These are phyloP conservation scores for Fragilaria crotonensis DNA, from an alignment of 108 stramenopile genomes.

Conservation along the genomic window DNA sequence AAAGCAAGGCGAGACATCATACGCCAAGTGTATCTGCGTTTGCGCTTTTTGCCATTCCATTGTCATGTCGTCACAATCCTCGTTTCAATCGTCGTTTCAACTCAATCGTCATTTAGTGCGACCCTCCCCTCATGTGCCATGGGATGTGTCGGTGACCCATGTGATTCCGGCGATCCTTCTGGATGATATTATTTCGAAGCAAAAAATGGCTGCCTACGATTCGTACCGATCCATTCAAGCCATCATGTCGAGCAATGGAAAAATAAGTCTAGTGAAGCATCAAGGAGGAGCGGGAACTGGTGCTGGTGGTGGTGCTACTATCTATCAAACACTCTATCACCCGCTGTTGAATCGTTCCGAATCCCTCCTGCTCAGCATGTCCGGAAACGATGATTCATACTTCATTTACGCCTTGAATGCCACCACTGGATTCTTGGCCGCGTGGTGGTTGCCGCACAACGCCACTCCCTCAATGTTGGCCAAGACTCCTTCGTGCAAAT, in stretches of 20 bases:
- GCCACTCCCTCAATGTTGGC: neutral
- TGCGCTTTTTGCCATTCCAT: no score
- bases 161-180: neutral
- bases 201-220: neutral
- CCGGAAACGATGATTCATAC: neutral
- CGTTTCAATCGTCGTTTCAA: neutral
- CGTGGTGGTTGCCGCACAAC: neutral
- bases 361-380: neutral
- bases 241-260: neutral
- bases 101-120: neutral
- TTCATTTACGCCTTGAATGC: neutral
- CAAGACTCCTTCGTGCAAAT: neutral
- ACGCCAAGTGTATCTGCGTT: no score
- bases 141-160: neutral
- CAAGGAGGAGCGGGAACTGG: no score
- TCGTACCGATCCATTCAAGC: neutral
- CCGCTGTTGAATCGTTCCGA: neutral
- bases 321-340: neutral
- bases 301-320: no score
- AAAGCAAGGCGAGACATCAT: no score
- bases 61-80: no score
- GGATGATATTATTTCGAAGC: neutral
- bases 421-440: neutral
- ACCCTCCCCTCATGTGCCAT: neutral
- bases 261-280: neutral